A percentile compares a stretch with the other conserved stretches of the same genome.
Conservation (phyloP, 1,284 basidiomycete species). For the Fomitopsis palustris region DNA sequence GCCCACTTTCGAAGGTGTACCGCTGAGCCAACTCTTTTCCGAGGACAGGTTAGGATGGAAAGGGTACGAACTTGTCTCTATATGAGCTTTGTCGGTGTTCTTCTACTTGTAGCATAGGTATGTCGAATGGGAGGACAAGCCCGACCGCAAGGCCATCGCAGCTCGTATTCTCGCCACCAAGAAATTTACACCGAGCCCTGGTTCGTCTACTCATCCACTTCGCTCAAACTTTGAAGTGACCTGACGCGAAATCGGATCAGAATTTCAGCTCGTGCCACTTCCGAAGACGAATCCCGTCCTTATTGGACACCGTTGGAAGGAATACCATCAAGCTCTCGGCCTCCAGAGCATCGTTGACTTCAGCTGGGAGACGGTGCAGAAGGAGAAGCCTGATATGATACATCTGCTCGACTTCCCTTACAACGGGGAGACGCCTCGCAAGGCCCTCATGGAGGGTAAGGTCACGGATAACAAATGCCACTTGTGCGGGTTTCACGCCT, state of each 20-base stretch:
- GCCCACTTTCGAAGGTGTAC: constrained; percentile 12
- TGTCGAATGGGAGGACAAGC: constrained; percentile 47
- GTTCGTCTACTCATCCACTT: constrained; percentile 19
- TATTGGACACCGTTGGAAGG: constrained; percentile 50
- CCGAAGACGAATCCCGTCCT: constrained; percentile 51
- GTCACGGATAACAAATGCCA: constrained; percentile 45
- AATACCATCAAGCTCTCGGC: constrained; percentile 50
- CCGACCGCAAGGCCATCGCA: constrained; percentile 40
- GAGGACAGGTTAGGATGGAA: constrained; percentile 34
- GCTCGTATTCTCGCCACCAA: constrained; percentile 37
- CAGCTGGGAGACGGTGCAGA: constrained; percentile 51
- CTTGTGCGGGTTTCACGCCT: constrained; percentile 35
- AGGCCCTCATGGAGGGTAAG: constrained; percentile 40
- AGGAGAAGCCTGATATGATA: constrained; percentile 51
- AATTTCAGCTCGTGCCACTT: constrained; percentile 49
- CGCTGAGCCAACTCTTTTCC: constrained; percentile 28
- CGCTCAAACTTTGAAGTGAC: neutral
- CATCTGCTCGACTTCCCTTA: constrained; percentile 53
- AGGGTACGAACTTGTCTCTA: constrained; percentile 23
- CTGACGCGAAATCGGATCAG: constrained; percentile 19
- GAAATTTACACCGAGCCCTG: constrained; percentile 40
- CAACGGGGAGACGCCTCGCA: constrained; percentile 45
- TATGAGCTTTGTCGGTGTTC: neutral
- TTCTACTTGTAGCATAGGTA: constrained; percentile 27
- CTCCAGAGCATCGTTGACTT: constrained; percentile 43